phyloP scores from a whole-genome alignment of 495 filamentous ascomycete genomes.

The Penicillium verhagenii region DNA sequence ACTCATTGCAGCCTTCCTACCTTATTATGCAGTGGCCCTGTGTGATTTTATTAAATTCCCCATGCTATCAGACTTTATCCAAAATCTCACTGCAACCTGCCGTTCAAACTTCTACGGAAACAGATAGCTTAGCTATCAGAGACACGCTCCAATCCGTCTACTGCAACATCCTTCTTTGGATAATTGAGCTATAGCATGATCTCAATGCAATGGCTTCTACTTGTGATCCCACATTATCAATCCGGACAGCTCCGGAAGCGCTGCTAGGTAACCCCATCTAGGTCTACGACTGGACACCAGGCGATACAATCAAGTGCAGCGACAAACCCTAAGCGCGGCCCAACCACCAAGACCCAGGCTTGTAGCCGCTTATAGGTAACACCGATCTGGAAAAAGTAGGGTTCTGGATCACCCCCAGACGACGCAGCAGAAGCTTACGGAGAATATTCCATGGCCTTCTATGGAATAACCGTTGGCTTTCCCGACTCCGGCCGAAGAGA shows the following conservation, averaged over 20 bases:
- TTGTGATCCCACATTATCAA: background rate
- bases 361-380: conserved; percentile 13
- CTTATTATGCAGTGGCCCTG: conserved; percentile 12
- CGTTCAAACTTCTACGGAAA: background rate
- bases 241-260: conserved; percentile 4
- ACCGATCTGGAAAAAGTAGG: conserved; percentile 9
- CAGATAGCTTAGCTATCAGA: background rate
- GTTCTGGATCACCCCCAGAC: conserved; percentile 11
- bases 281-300: conserved; percentile 12
- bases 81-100: conserved; percentile 10
- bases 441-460: conserved; percentile 24
- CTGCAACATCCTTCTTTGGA: conserved; percentile 26
- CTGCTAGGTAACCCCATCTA: conserved; percentile 19
- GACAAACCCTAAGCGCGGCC: conserved; percentile 22
- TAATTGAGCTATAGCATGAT: background rate
- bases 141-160: background rate
- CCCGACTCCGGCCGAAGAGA: conserved; percentile 13
- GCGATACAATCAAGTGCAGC: conserved; percentile 6
- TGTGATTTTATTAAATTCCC: conserved; percentile 7
- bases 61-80: background rate
- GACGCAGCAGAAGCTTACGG: background rate
- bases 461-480: background rate
- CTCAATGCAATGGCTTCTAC: conserved; percentile 4
- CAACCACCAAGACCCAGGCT: conserved; percentile 18
- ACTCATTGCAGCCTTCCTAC: background rate